Percentiles rank a stretch among this genome's conserved stretches.
phyloP scores from a whole-genome alignment of 495 filamentous ascomycete species.

The Margaritispora aquatica region DNA sequence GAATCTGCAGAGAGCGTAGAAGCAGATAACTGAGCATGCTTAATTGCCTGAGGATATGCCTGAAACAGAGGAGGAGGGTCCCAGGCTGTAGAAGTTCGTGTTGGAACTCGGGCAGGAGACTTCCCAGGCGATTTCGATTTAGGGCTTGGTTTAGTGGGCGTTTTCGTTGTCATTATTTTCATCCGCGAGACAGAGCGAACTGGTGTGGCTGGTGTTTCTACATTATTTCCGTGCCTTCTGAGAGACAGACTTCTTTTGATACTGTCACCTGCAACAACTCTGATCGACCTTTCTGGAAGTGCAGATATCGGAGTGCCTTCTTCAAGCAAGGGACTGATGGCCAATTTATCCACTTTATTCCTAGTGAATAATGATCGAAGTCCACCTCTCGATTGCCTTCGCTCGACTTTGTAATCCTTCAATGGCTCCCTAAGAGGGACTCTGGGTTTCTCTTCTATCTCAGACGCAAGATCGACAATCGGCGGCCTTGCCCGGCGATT shows the following conservation, averaged over 20 bases:
- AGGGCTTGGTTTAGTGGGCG: slow-evolving; percentile 11
- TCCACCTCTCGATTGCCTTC: slow-evolving; percentile 43
- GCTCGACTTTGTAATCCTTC: slow-evolving; percentile 25
- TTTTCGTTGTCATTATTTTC: slow-evolving; percentile 28
- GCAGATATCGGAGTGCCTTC: slow-evolving; percentile 3
- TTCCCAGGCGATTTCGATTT: slow-evolving; percentile 19
- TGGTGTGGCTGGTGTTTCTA: slow-evolving; percentile 22
- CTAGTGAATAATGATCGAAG: slow-evolving; percentile 39
- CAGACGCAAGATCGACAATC: slow-evolving; percentile 5
- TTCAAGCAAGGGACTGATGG: slow-evolving; percentile 9
- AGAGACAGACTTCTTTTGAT: slow-evolving; percentile 21
- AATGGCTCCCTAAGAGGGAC: slow-evolving; percentile 11
- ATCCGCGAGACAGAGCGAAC: slow-evolving; percentile 12
- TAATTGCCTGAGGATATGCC: slow-evolving; percentile 79
- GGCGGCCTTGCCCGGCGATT: slow-evolving; percentile 20
- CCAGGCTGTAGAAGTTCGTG: slow-evolving; percentile 44
- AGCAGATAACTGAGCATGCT: slow-evolving; percentile 45
- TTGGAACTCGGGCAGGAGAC: slow-evolving; percentile 13
- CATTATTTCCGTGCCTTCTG: slow-evolving; percentile 36
- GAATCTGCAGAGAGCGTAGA: slow-evolving; percentile 45
- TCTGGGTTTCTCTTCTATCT: not conserved
- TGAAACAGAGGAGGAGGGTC: slow-evolving; percentile 80
- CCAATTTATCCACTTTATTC: slow-evolving; percentile 15
- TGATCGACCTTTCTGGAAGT: slow-evolving; percentile 27
- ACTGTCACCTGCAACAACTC: slow-evolving; percentile 23